Evolutionary conservation across 352 stramenopile species (phyloP).

Genomic region (Plasmopara viticola): DNA sequence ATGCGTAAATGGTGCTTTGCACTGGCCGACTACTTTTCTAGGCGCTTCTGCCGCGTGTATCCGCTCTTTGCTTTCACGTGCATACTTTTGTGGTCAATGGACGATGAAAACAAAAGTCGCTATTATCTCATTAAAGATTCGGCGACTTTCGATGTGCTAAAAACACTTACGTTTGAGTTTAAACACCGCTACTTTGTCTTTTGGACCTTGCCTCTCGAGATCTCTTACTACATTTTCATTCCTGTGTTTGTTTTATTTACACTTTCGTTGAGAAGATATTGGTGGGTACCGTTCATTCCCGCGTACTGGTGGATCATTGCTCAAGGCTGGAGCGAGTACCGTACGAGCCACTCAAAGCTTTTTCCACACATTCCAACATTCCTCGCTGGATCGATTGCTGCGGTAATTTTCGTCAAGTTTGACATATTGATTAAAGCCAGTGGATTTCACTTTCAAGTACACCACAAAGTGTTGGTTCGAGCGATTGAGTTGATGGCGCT

Average conservation of each 20-base stretch:
- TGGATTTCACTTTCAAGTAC: slow-evolving; percentile 22
- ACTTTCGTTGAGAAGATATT: slow-evolving; percentile 21
- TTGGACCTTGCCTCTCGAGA: slow-evolving; percentile 46
- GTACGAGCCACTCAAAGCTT: slow-evolving; percentile 16
- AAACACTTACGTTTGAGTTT: slow-evolving; percentile 38
- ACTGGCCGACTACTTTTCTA: slow-evolving; percentile 39
- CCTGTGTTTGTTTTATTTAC: slow-evolving; percentile 27
- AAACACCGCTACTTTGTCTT: slow-evolving; percentile 41
- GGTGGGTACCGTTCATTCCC: slow-evolving; percentile 28
- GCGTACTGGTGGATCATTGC: slow-evolving; percentile 27
- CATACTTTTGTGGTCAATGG: slow-evolving; percentile 27
- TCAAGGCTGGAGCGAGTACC: slow-evolving; percentile 24
- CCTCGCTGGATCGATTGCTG: slow-evolving; percentile 34
- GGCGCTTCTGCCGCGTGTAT: slow-evolving; percentile 44
- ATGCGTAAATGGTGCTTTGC: slow-evolving; percentile 26
- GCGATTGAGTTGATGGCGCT: slow-evolving; percentile 19
- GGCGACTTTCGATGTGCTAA: slow-evolving; percentile 25
- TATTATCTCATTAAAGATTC: slow-evolving; percentile 27
- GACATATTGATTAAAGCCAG: slow-evolving; percentile 23
- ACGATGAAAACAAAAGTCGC: slow-evolving; percentile 20
- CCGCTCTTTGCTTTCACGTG: slow-evolving; percentile 36
- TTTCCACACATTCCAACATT: slow-evolving; percentile 32
- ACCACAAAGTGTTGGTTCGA: slow-evolving; percentile 16
- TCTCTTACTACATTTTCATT: slow-evolving; percentile 50
- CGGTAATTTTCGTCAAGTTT: slow-evolving; percentile 28